Percentiles rank a stretch among this genome's conserved stretches.
Evolutionary conservation across 2,329 filamentous ascomycete genomes (phyloP).

Genomic region (Tolypocladium tropicale): DNA sequence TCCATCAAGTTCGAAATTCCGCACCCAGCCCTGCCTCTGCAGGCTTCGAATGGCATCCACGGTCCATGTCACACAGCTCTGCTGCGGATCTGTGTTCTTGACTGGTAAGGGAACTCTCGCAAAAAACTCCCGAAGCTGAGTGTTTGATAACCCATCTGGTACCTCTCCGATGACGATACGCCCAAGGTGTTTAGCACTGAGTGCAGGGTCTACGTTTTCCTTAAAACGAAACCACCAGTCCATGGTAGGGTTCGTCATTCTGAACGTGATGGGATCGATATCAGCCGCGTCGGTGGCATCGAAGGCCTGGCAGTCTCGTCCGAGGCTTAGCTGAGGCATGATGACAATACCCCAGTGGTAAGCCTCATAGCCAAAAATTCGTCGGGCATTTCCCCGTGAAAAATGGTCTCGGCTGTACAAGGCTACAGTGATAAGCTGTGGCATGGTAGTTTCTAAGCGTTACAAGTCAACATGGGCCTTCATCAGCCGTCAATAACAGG

Average conservation of each 20-base stretch:
- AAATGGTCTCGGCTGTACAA: constrained; percentile 17
- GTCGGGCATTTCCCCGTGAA: constrained; percentile 13
- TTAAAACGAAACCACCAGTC: constrained; percentile 17
- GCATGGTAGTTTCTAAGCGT: constrained; percentile 2
- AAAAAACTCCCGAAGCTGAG: constrained; percentile 13
- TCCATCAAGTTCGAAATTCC: constrained; percentile 11
- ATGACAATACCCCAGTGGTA: constrained; percentile 21
- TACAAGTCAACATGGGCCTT: not conserved
- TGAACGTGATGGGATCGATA: constrained; percentile 18
- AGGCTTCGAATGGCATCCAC: constrained; percentile 14
- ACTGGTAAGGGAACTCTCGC: constrained; percentile 13
- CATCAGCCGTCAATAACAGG: not conserved
- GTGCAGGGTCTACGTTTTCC: constrained; percentile 7
- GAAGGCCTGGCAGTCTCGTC: constrained; percentile 8
- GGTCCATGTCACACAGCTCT: constrained; percentile 24
- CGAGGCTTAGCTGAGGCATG: constrained; percentile 9
- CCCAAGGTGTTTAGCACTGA: constrained; percentile 15
- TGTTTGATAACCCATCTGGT: constrained; percentile 6
- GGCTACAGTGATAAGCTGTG: constrained; percentile 11
- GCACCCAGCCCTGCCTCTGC: constrained; percentile 14
- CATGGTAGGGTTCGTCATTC: constrained; percentile 21
- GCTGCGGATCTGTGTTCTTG: constrained; percentile 21
- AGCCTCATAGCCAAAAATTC: constrained; percentile 15
- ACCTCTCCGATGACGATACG: constrained; percentile 16
- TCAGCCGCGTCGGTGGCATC: constrained; percentile 20